Conservation (phyloP, 1,284 basidiomycete genomes). For the Wolfiporia cocos region DNA sequence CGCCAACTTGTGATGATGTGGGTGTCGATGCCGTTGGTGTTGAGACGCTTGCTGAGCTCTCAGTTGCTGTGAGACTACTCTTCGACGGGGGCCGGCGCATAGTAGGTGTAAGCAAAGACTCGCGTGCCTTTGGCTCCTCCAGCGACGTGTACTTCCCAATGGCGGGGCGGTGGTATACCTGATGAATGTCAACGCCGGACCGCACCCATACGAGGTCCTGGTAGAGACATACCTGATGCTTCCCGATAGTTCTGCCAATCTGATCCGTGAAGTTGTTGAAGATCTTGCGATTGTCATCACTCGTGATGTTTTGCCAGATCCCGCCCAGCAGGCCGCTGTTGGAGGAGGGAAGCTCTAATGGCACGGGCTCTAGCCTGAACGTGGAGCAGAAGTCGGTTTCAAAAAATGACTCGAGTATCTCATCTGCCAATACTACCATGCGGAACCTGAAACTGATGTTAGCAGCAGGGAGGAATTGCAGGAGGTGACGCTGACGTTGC, state of each 20-base stretch:
- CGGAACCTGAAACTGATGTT: slow-evolving; percentile 64
- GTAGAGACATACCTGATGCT: slow-evolving; percentile 72
- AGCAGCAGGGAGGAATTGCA: not conserved
- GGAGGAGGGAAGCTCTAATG: slow-evolving; percentile 52
- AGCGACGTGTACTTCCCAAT: slow-evolving; percentile 81
- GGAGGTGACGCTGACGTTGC: slow-evolving; percentile 52
- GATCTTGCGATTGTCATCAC: slow-evolving; percentile 82
- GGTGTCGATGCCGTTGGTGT: slow-evolving; percentile 12
- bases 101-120: slow-evolving; percentile 72
- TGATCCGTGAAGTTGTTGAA: slow-evolving; percentile 89
- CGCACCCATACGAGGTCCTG: no score
- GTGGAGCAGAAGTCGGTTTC: slow-evolving; percentile 84
- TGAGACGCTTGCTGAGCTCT: slow-evolving; percentile 8
- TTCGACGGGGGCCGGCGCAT: slow-evolving; percentile 57
- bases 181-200: not conserved
- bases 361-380: slow-evolving; percentile 76
- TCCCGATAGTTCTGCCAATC: slow-evolving; percentile 89
- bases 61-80: slow-evolving; percentile 37
- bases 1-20: slow-evolving; percentile 17
- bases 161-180: slow-evolving; percentile 75
- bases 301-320: slow-evolving; percentile 83
- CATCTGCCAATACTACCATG: slow-evolving; percentile 95
- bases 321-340: slow-evolving; percentile 72
- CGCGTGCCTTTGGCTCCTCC: slow-evolving; percentile 84
- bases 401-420: slow-evolving; percentile 92